Evolutionary conservation across 2,329 filamentous ascomycete species (phyloP).

Genomic region (Aureobasidium pullulans): DNA sequence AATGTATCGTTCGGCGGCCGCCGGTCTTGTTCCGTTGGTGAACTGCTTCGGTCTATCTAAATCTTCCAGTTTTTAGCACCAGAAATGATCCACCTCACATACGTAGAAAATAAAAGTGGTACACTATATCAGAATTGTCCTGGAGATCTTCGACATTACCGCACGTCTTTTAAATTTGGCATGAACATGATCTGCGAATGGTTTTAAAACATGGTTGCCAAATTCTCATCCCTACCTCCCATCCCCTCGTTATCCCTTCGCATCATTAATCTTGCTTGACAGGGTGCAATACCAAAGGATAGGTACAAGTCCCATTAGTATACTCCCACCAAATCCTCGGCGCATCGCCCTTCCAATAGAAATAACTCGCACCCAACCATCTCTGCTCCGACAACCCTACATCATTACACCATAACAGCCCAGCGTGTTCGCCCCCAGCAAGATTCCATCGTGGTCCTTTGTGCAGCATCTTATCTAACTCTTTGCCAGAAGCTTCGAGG

Average conservation of each 20-base stretch:
- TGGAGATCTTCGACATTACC: no score
- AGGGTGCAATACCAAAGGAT: neutral
- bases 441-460: neutral
- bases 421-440: neutral
- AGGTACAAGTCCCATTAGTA: neutral
- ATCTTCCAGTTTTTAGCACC: no score
- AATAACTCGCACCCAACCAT: neutral
- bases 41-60: no score
- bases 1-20: no score
- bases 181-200: no score
- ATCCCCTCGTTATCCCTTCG: neutral
- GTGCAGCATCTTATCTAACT: neutral
- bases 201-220: no score
- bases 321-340: neutral
- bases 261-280: neutral
- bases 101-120: no score
- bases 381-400: neutral
- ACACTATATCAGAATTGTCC: no score
- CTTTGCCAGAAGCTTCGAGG: neutral
- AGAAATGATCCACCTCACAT: no score
- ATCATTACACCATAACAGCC: neutral
- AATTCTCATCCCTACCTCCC: no score
- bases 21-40: no score
- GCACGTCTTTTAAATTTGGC: no score
- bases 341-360: neutral